Conservation (phyloP, 257 asterid genomes). For the Solanum tarijense region DNA sequence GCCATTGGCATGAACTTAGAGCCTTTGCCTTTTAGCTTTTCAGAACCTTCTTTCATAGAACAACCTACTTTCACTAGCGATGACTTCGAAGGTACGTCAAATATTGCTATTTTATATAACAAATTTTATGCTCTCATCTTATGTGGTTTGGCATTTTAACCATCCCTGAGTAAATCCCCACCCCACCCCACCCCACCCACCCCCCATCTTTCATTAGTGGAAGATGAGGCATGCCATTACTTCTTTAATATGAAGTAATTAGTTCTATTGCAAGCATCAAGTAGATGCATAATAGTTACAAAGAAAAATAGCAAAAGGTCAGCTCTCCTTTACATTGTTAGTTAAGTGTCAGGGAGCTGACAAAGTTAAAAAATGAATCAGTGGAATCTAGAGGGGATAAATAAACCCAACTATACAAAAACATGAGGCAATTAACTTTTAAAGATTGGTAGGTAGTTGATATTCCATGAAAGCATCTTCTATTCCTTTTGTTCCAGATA, state of each 20-base stretch:
- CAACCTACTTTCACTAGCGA: constrained; percentile 66
- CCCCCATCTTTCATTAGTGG: background rate
- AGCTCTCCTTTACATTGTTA: background rate
- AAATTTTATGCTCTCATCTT: background rate
- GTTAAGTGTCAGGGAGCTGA: background rate
- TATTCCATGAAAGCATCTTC: background rate
- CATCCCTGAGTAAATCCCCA: background rate
- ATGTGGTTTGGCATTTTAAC: background rate
- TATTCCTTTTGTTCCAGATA: no score
- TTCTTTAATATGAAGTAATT: background rate
- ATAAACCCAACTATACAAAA: background rate
- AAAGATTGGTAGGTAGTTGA: background rate
- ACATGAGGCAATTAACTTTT: background rate
- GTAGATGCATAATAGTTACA: background rate
- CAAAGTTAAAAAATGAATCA: background rate
- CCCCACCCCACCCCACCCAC: background rate
- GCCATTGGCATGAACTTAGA: constrained; percentile 35
- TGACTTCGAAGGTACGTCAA: constrained; percentile 74
- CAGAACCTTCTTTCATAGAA: constrained; percentile 24
- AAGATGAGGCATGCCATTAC: background rate
- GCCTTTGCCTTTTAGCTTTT: constrained; percentile 29
- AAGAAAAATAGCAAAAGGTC: background rate
- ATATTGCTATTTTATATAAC: background rate
- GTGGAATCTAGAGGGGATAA: background rate
- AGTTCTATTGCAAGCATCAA: background rate